phyloP scores from a whole-genome alignment of 305 asterid species.

The Fraxinus velutina region DNA sequence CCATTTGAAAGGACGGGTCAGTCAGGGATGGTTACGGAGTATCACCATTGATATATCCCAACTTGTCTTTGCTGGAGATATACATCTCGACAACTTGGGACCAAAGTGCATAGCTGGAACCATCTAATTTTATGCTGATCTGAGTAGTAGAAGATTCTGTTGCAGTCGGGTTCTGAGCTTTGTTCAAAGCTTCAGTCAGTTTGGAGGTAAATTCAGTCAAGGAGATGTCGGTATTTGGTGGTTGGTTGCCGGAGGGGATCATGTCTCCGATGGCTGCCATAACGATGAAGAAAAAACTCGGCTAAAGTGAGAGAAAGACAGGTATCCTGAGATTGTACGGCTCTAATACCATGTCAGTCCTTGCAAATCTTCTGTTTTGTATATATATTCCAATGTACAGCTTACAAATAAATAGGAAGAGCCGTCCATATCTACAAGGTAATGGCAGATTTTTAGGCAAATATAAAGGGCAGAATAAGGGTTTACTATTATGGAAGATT shows the following conservation, averaged over 20 bases:
- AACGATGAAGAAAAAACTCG: not conserved
- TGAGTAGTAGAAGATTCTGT: not conserved
- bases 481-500: not conserved
- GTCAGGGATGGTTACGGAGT: not conserved
- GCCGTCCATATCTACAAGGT: not conserved
- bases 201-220: not conserved
- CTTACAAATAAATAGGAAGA: not conserved
- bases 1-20: not conserved
- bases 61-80: conserved; percentile 9
- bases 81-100: conserved; percentile 18
- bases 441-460: not conserved
- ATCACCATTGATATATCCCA: not conserved
- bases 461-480: not conserved
- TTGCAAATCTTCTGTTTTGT: not conserved
- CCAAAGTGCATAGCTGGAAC: conserved; percentile 7
- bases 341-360: not conserved
- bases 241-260: not conserved
- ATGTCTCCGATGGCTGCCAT: not conserved
- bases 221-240: not conserved
- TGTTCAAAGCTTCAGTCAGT: not conserved
- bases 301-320: not conserved
- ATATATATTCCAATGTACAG: not conserved
- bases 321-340: not conserved
- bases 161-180: not conserved
- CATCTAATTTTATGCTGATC: conserved; percentile 7